phyloP scores from a whole-genome alignment of 352 stramenopile species.

The Phytophthora vignae region DNA sequence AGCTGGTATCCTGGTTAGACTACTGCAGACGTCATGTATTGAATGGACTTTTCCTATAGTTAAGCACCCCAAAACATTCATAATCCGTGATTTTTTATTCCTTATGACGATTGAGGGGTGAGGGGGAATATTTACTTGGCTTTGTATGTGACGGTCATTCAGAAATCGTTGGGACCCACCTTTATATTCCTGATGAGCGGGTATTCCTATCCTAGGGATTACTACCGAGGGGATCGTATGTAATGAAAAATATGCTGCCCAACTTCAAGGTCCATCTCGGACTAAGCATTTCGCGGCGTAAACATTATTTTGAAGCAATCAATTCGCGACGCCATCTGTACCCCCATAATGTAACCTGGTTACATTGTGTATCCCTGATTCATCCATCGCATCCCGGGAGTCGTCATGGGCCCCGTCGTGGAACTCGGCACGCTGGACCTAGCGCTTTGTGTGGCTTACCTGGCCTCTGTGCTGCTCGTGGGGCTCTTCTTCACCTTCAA shows the following conservation, averaged over 20 bases:
- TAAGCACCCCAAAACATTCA: too few relatives aligned
- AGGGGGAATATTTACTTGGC: too few relatives aligned
- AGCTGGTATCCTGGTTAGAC: too few relatives aligned
- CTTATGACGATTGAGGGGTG: too few relatives aligned
- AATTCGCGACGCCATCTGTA: conserved; percentile 6
- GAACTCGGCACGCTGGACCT: conserved; percentile 58
- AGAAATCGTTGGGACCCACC: too few relatives aligned
- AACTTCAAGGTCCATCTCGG: conserved; percentile 18
- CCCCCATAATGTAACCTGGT: neutral
- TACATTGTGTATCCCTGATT: neutral
- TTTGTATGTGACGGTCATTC: too few relatives aligned
- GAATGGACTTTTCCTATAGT: too few relatives aligned
- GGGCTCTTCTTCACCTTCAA: conserved; percentile 74
- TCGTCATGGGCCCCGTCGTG: conserved; percentile 26
- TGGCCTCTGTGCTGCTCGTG: conserved; percentile 69
- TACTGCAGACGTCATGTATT: too few relatives aligned
- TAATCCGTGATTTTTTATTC: too few relatives aligned
- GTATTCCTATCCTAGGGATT: too few relatives aligned
- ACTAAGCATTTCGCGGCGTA: conserved; percentile 30
- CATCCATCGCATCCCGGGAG: conserved; percentile 23
- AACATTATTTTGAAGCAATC: neutral
- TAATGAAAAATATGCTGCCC: neutral
- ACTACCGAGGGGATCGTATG: too few relatives aligned
- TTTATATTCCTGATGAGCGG: too few relatives aligned
- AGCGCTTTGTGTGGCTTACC: conserved; percentile 59